phyloP scores from a whole-genome alignment of 495 filamentous ascomycete species.

The Hypoxylon lenormandii region DNA sequence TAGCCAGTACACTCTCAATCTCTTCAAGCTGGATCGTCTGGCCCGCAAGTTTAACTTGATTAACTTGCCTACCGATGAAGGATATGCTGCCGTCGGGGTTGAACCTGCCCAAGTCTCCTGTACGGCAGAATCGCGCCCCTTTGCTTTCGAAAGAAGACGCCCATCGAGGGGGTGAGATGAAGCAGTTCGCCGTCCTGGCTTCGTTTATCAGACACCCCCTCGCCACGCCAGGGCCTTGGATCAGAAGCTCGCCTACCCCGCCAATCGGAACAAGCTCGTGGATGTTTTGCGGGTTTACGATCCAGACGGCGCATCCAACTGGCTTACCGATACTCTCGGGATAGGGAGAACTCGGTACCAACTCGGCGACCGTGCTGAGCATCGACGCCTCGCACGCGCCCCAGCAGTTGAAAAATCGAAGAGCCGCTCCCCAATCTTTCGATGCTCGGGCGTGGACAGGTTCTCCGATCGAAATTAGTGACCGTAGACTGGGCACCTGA shows the following conservation, averaged over 20 bases:
- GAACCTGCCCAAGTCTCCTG: slow-evolving; percentile 54
- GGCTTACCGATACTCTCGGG: slow-evolving; percentile 54
- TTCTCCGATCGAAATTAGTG: slow-evolving; percentile 49
- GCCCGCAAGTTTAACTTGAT: slow-evolving; percentile 60
- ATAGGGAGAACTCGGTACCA: slow-evolving; percentile 48
- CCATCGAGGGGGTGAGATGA: slow-evolving; percentile 64
- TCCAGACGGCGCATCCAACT: slow-evolving; percentile 51
- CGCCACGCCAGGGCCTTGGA: slow-evolving; percentile 62
- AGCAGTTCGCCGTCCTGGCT: slow-evolving; percentile 62
- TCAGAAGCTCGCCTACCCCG: slow-evolving; percentile 60
- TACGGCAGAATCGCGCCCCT: slow-evolving; percentile 54
- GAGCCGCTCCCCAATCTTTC: slow-evolving; percentile 44
- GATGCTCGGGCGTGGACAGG: slow-evolving; percentile 41
- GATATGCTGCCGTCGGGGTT: slow-evolving; percentile 54
- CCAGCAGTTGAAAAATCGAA: slow-evolving; percentile 50
- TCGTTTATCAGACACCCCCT: slow-evolving; percentile 68
- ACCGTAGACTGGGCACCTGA: slow-evolving; percentile 42
- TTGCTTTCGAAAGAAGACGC: slow-evolving; percentile 49
- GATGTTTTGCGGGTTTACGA: slow-evolving; percentile 49
- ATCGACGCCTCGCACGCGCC: slow-evolving; percentile 44
- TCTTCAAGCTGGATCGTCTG: slow-evolving; percentile 61
- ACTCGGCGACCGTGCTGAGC: slow-evolving; percentile 44
- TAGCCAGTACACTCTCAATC: slow-evolving; percentile 52
- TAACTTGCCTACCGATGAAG: slow-evolving; percentile 58
- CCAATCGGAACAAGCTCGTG: slow-evolving; percentile 58